Percentiles rank a stretch among this genome's conserved stretches.
These are phyloP conservation scores for Podospora appendiculata DNA, from an alignment of 495 filamentous ascomycete genomes.

Conservation along the genomic window DNA sequence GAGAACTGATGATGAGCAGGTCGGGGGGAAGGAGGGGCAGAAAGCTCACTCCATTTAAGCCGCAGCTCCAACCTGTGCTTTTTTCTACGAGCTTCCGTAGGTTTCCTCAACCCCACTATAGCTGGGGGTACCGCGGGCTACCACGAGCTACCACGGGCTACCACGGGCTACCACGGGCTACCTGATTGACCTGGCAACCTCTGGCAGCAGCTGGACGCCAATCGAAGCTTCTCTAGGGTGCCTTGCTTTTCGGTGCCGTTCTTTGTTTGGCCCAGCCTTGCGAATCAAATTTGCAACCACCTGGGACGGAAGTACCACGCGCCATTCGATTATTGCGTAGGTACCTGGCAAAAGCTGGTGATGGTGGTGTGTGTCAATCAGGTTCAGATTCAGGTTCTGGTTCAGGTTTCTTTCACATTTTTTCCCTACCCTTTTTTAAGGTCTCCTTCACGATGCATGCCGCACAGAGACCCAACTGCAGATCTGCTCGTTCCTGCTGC, in stretches of 20 bases:
- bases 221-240: slow-evolving; percentile 21
- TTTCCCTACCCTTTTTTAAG: too few species aligned
- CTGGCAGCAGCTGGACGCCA: slow-evolving; percentile 10
- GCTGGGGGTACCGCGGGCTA: slow-evolving; percentile 2
- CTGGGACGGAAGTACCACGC: too few species aligned
- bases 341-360: too few species aligned
- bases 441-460: too few species aligned
- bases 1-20: slow-evolving; percentile 8
- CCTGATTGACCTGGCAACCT: slow-evolving; percentile 24
- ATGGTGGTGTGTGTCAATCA: too few species aligned
- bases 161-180: slow-evolving; percentile 13
- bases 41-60: slow-evolving; percentile 23
- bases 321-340: too few species aligned
- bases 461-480: too few species aligned
- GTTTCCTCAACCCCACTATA: slow-evolving; percentile 26
- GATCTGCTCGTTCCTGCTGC: too few species aligned
- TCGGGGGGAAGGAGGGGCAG: slow-evolving; percentile 23
- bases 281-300: neutral
- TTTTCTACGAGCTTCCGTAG: slow-evolving; percentile 25
- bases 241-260: slow-evolving; percentile 1
- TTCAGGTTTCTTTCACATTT: too few species aligned
- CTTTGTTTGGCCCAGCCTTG: neutral
- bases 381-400: too few species aligned
- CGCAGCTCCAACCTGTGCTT: slow-evolving; percentile 12
- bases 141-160: slow-evolving; percentile 10